A percentile compares a stretch with the other conserved stretches of the same genome.
These are phyloP conservation scores for Cordyceps tenuipes DNA, from an alignment of 2,329 filamentous ascomycete species.

Conservation along the genomic window DNA sequence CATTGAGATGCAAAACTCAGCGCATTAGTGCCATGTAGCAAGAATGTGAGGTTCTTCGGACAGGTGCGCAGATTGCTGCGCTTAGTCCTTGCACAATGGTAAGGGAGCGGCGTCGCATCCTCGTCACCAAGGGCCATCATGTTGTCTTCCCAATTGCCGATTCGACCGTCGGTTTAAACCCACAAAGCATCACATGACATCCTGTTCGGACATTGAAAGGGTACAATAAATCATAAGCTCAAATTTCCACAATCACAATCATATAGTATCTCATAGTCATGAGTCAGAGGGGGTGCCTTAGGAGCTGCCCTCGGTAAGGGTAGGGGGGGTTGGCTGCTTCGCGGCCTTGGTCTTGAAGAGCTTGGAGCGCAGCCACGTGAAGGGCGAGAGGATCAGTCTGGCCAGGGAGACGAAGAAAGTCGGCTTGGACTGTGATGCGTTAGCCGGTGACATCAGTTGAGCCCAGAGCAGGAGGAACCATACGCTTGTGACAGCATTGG, in stretches of 20 bases:
- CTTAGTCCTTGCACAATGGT: not conserved
- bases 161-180: slow-evolving; percentile 1
- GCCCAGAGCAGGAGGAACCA: not conserved
- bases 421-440: slow-evolving; percentile 7
- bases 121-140: not conserved
- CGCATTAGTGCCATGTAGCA: slow-evolving; percentile 8
- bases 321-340: not conserved
- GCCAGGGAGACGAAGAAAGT: slow-evolving; percentile 9
- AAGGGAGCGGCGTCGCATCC: not conserved
- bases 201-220: not conserved
- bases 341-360: slow-evolving; percentile 6
- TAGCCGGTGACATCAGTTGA: not conserved
- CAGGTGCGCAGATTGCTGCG: not conserved
- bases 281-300: slow-evolving; percentile 7
- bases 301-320: slow-evolving; percentile 2
- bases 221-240: slow-evolving; percentile 8
- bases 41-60: not conserved
- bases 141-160: not conserved
- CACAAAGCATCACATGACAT: slow-evolving; percentile 5
- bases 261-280: slow-evolving; percentile 6
- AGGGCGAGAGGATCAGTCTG: slow-evolving; percentile 9
- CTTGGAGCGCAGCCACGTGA: slow-evolving; percentile 10
- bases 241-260: slow-evolving; percentile 10
- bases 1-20: not conserved
- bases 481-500: slow-evolving; percentile 1